Evolutionary conservation across 78 protist genomes (phyloP), one percentile per base, ranked within the genome.

Genomic region (Trichosphaerium sp.): DNA sequence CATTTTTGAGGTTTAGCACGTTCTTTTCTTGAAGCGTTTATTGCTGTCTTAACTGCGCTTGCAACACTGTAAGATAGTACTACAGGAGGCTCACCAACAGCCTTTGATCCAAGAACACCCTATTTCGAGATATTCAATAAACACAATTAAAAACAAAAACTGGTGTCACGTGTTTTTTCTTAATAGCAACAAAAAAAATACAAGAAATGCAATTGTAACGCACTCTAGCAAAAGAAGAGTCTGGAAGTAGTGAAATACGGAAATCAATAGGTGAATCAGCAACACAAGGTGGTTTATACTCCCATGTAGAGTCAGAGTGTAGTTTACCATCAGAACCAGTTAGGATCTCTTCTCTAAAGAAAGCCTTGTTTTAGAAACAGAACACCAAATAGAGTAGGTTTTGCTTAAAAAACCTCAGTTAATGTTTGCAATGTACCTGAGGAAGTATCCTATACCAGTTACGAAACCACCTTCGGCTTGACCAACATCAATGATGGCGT

Each of bases 41-140:
- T 32, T 21, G 83, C 83, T 26, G 49, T 0, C 18, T 32, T 29
- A 7, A 60, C 61, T 2, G 83, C 83, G 18, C 58, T 26, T 18
- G 38, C 37, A 32, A 49, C 79, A 31, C 62, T 7, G 40, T 18
- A n/a, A 40, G 71, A 74, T 28, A 78, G 67, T 57, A 70, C 35
- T 35, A 78, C 58, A 12, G 87, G 87, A 29, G 87, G 87, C 72
- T 81, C 87, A 26, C 87, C 87, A 11, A 78, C 62, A 15, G 80
- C 87, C 67, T 75, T 65, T 29, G 82, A 75, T 10, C 56, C 40
- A 4, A 5, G 67, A 63, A 63, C 5, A 23, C 5, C 47, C 14
- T 44, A n/a, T n/a, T n/a, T n/a, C n/a, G n/a, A n/a, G n/a, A n/a
- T n/a, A n/a, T n/a, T n/a, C n/a, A n/a, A n/a, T n/a, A n/a, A n/a